These are phyloP conservation scores for Priceomyces fermenticarens DNA, from an alignment of 805 yeast genomes.

Conservation along the genomic window DNA sequence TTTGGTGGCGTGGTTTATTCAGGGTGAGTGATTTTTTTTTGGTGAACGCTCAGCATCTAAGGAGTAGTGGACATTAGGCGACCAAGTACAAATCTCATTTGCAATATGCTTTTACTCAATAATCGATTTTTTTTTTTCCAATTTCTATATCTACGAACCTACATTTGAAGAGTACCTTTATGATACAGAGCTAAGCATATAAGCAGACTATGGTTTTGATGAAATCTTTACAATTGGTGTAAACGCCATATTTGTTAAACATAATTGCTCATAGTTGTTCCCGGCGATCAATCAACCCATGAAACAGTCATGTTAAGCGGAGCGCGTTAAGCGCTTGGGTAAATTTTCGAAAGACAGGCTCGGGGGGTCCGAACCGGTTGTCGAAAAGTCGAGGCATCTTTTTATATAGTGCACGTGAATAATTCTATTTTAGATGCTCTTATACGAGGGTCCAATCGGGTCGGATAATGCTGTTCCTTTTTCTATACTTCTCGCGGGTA, in stretches of 20 bases:
- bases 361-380: too few species aligned
- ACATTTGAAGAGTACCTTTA: neutral
- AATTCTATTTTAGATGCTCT: too few species aligned
- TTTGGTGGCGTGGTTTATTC: constrained; percentile 2
- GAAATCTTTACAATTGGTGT: too few species aligned
- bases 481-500: too few species aligned
- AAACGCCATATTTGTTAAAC: neutral
- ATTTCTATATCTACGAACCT: neutral
- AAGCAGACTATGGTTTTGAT: too few species aligned
- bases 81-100: constrained; percentile 7
- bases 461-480: too few species aligned
- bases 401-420: too few species aligned
- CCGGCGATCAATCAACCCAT: too few species aligned
- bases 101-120: constrained; percentile 2
- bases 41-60: constrained; percentile 6
- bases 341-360: neutral
- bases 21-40: constrained; percentile 4
- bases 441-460: too few species aligned
- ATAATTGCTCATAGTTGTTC: neutral
- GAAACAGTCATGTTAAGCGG: neutral
- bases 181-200: too few species aligned
- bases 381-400: too few species aligned
- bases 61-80: constrained; percentile 8
- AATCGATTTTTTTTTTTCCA: neutral
- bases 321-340: constrained; percentile 4